Conservation (phyloP, 495 filamentous ascomycete species). For the Letharia lupina region DNA sequence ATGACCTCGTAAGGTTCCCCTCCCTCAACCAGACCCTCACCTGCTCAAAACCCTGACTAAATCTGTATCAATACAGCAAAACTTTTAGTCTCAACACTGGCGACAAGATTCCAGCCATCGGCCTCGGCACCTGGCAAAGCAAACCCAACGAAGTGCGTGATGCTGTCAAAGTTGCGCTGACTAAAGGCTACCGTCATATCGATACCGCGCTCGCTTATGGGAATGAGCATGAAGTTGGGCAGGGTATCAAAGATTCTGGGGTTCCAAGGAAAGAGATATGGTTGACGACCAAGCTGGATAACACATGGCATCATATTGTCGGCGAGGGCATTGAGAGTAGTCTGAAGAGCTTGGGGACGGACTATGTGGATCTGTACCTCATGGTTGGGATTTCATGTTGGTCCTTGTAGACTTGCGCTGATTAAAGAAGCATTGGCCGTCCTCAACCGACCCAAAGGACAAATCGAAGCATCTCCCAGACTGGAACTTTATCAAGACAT, state of each 20-base stretch:
- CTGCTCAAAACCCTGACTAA: not conserved
- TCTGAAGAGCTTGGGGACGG: slow-evolving; percentile 4
- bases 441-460: slow-evolving; percentile 10
- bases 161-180: slow-evolving; percentile 69
- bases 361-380: slow-evolving; percentile 10
- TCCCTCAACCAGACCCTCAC: not conserved
- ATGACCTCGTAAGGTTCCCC: not conserved
- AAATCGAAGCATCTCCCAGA: slow-evolving; percentile 8
- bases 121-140: slow-evolving; percentile 78
- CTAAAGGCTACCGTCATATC: slow-evolving; percentile 64
- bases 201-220: slow-evolving; percentile 74
- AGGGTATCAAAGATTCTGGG: slow-evolving; percentile 70
- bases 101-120: slow-evolving; percentile 55
- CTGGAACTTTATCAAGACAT: slow-evolving; percentile 15
- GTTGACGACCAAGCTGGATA: slow-evolving; percentile 83
- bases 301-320: slow-evolving; percentile 35
- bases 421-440: slow-evolving; percentile 9
- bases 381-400: not conserved
- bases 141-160: slow-evolving; percentile 54
- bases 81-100: slow-evolving; percentile 10
- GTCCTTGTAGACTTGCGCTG: not conserved
- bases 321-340: slow-evolving; percentile 9
- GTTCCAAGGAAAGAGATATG: slow-evolving; percentile 75
- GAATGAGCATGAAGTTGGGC: slow-evolving; percentile 76
- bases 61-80: not conserved